Conservation (phyloP, 2,329 filamentous ascomycete genomes). For the Domatiomyces catenatus region DNA sequence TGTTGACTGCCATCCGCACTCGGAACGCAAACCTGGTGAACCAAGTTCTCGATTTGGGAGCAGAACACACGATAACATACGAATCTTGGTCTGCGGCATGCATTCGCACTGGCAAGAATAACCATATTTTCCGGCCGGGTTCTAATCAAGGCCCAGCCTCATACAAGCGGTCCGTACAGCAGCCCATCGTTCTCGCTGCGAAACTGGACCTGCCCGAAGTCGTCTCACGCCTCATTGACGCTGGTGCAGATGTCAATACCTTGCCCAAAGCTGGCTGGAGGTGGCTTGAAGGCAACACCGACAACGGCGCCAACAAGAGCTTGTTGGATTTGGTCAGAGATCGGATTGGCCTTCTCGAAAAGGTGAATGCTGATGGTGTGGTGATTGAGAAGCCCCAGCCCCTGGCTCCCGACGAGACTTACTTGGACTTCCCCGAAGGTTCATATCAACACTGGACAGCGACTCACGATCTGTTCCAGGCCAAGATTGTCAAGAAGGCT, state of each 20-base stretch:
- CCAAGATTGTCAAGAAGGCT: constrained; percentile 16
- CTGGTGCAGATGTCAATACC: constrained; percentile 51
- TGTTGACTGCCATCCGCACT: constrained; percentile 44
- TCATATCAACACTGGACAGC: constrained; percentile 47
- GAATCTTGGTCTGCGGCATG: constrained; percentile 48
- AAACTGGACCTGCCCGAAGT: constrained; percentile 33
- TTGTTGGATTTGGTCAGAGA: constrained; percentile 46
- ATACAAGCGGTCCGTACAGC: constrained; percentile 38
- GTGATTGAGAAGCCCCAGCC: constrained; percentile 2
- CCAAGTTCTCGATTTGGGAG: constrained; percentile 50
- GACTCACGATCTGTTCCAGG: constrained; percentile 25
- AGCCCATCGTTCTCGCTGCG: constrained; percentile 52
- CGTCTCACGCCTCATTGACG: constrained; percentile 44
- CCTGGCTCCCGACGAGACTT: constrained; percentile 31
- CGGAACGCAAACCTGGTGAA: constrained; percentile 39
- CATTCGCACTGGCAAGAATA: constrained; percentile 27
- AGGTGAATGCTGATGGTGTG: constrained; percentile 24
- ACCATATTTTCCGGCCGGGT: constrained; percentile 6
- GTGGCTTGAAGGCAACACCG: constrained; percentile 4
- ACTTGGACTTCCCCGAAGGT: constrained; percentile 37
- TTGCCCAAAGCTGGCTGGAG: constrained; percentile 30
- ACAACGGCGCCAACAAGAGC: constrained; percentile 21
- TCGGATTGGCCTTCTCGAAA: constrained; percentile 36
- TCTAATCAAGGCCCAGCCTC: constrained; percentile 33
- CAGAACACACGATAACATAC: constrained; percentile 44